Conservation (phyloP, 345 rosid species). For the Sonneratia alba region DNA sequence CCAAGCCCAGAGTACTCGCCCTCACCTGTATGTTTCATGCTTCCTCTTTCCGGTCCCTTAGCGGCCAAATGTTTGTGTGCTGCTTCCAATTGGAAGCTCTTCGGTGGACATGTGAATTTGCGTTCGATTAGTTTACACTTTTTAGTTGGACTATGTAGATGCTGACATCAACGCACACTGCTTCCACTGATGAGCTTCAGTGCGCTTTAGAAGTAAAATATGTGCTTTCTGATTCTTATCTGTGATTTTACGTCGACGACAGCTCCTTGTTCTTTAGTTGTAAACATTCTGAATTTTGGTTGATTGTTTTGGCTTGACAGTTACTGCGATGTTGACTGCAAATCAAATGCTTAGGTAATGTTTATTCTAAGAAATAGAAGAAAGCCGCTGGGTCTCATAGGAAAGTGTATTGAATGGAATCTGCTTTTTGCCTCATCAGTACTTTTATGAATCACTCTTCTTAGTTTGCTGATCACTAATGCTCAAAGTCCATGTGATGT, state of each 20-base stretch:
- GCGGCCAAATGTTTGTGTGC: neutral
- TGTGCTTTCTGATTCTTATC: neutral
- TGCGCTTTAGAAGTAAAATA: neutral
- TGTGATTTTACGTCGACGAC: neutral
- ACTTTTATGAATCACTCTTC: neutral
- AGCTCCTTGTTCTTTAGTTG: neutral
- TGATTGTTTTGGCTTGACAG: neutral
- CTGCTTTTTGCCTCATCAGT: neutral
- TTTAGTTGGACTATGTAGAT: neutral
- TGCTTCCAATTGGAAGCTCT: neutral
- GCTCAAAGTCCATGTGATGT: neutral
- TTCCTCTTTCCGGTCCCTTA: neutral
- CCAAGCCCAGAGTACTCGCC: constrained; percentile 92
- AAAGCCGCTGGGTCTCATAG: neutral
- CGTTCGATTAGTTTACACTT: neutral
- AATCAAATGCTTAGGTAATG: neutral
- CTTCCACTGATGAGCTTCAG: neutral
- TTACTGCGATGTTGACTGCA: neutral
- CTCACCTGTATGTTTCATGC: constrained; percentile 46
- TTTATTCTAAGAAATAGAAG: neutral
- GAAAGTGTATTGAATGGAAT: neutral
- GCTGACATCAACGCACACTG: neutral
- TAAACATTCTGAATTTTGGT: neutral
- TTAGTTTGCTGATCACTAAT: neutral
- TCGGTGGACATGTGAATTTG: neutral